Conservation (phyloP, 208 protist species). For the Trypanosomatidae sp. region DNA sequence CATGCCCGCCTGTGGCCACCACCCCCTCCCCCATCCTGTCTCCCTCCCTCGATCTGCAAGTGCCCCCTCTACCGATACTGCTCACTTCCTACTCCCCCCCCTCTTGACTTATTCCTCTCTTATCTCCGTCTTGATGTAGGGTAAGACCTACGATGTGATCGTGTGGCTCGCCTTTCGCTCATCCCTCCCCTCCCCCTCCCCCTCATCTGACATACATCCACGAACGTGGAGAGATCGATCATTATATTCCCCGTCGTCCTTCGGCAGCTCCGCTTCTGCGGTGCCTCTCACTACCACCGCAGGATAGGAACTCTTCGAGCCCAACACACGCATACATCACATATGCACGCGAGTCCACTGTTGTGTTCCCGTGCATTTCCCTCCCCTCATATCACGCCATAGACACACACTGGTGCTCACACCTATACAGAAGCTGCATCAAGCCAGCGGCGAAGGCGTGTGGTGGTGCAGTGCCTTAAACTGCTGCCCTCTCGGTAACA, state of each 20-base stretch:
- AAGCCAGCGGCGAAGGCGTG: not conserved
- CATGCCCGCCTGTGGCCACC: not conserved
- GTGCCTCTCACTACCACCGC: not conserved
- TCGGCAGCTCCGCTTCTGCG: not conserved
- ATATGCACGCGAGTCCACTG: not conserved
- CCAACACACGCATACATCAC: slow-evolving; percentile 3
- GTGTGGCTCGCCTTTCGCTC: not conserved
- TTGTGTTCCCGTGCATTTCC: not conserved
- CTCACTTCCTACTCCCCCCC: not conserved
- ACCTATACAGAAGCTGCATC: not conserved
- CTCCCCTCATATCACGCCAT: not conserved
- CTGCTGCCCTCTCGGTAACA: not conserved
- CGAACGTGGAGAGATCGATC: not conserved
- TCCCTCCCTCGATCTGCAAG: not conserved
- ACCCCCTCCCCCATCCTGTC: not conserved
- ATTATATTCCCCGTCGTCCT: not conserved
- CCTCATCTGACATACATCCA: not conserved
- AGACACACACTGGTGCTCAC: not conserved
- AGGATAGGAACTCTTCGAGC: not conserved
- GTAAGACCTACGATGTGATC: not conserved
- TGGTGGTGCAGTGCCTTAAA: not conserved
- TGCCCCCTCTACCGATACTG: no score
- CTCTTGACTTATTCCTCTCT: not conserved
- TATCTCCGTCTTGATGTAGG: not conserved
- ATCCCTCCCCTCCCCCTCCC: not conserved